These are phyloP conservation scores for Rutstroemia sp. DNA, from an alignment of 2,329 filamentous ascomycete species.

Conservation along the genomic window DNA sequence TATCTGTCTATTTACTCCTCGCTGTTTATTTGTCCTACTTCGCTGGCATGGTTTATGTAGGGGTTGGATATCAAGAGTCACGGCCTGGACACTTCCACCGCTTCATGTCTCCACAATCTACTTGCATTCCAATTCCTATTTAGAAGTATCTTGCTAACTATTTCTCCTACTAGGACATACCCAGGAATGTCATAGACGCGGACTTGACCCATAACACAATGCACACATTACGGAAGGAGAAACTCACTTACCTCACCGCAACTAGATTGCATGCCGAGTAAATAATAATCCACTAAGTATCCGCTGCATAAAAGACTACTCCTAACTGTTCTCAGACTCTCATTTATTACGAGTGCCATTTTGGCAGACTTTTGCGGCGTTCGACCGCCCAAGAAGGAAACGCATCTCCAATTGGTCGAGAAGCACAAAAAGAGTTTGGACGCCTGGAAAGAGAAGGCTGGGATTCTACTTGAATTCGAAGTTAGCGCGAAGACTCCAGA, in stretches of 20 bases:
- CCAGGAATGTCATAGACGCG: background rate
- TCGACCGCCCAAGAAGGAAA: background rate
- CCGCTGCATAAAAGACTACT: background rate
- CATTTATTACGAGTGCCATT: background rate
- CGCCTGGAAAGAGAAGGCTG: background rate
- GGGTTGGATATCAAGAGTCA: background rate
- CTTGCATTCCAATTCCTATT: background rate
- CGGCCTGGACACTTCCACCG: background rate
- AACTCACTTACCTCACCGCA: background rate
- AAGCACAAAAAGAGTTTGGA: background rate
- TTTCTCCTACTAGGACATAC: background rate
- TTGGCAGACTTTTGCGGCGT: background rate
- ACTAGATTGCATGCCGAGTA: background rate
- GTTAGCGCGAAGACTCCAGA: too few relatives aligned
- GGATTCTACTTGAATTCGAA: background rate
- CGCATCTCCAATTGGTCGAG: background rate
- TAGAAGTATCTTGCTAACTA: background rate
- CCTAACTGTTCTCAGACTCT: background rate
- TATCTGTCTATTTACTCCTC: too few relatives aligned
- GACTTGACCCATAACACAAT: background rate
- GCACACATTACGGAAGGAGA: background rate
- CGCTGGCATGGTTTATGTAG: too few relatives aligned
- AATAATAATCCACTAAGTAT: background rate
- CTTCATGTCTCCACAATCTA: background rate
- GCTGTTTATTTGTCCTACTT: too few relatives aligned